phyloP scores from a whole-genome alignment of 371 early-diverging fungal genomes.

The Mortierella sp. region DNA sequence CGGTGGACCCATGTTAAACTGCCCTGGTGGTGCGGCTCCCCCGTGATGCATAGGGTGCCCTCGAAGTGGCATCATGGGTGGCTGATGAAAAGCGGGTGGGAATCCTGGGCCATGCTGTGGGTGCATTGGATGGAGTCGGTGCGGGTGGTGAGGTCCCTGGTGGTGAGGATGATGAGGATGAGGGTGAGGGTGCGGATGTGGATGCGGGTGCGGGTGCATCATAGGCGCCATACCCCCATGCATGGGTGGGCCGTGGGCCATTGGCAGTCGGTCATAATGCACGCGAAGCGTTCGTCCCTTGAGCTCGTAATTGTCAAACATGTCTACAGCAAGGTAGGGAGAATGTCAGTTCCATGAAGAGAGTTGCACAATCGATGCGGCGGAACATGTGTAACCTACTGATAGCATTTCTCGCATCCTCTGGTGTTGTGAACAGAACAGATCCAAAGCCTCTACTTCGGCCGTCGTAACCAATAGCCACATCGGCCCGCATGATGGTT shows the following conservation, averaged over 20 bases:
- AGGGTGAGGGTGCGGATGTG: constrained; percentile 15
- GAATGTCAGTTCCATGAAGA: too few relatives aligned
- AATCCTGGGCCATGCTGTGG: constrained; percentile 36
- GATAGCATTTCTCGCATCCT: constrained; percentile 70
- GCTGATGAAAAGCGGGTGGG: constrained; percentile 43
- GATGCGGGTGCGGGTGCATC: constrained; percentile 38
- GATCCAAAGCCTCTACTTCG: constrained; percentile 77
- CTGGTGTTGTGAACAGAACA: constrained; percentile 71
- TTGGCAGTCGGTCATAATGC: constrained; percentile 57
- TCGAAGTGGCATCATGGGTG: constrained; percentile 37
- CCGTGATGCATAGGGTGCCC: constrained; percentile 30
- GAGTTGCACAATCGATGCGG: too few relatives aligned
- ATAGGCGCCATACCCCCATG: constrained; percentile 45
- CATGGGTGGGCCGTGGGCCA: constrained; percentile 35
- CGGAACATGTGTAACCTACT: constrained; percentile 32
- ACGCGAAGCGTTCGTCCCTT: constrained; percentile 60
- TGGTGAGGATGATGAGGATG: constrained; percentile 26
- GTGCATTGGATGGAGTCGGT: constrained; percentile 29
- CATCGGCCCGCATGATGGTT: constrained; percentile 73
- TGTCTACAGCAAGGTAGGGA: constrained; percentile 26
- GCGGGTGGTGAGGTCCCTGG: constrained; percentile 26
- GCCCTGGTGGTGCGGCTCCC: constrained; percentile 8
- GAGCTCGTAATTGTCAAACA: constrained; percentile 58
- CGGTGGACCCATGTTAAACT: constrained; percentile 32
- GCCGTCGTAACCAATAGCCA: constrained; percentile 68